These are phyloP conservation scores for Artemisia argyi DNA, from an alignment of 129 eudicot genomes.

Conservation along the genomic window DNA sequence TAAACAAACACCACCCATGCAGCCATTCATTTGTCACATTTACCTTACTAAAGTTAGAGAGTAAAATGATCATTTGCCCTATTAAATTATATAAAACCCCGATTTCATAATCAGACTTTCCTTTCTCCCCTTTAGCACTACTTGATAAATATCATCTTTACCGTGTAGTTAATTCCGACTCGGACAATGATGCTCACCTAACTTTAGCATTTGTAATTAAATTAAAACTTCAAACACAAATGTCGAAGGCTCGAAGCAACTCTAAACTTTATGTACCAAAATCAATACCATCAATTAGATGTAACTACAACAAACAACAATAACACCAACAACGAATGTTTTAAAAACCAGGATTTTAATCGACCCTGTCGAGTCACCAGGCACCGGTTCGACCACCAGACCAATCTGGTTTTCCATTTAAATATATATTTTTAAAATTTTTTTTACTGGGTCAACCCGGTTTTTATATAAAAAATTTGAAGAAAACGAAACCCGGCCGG, in stretches of 20 bases:
- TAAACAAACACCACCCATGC: background rate
- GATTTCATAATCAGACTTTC: background rate
- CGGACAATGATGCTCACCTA: constrained; percentile 11
- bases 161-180: background rate
- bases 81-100: background rate
- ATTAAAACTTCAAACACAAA: background rate
- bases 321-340: too few relatives aligned
- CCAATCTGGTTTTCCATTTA: too few relatives aligned
- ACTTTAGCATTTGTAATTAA: background rate
- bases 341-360: too few relatives aligned
- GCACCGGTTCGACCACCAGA: too few relatives aligned
- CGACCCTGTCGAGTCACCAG: too few relatives aligned
- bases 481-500: too few relatives aligned
- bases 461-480: too few relatives aligned
- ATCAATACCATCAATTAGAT: background rate
- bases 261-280: background rate
- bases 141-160: background rate
- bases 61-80: background rate
- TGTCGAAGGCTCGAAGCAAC: background rate
- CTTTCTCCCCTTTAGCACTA: constrained; percentile 7
- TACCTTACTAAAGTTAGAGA: background rate
- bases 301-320: too few relatives aligned
- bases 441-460: too few relatives aligned
- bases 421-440: too few relatives aligned
- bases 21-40: background rate